Evolutionary conservation across 345 rosid species (phyloP).

Genomic region (Brassica incana): DNA sequence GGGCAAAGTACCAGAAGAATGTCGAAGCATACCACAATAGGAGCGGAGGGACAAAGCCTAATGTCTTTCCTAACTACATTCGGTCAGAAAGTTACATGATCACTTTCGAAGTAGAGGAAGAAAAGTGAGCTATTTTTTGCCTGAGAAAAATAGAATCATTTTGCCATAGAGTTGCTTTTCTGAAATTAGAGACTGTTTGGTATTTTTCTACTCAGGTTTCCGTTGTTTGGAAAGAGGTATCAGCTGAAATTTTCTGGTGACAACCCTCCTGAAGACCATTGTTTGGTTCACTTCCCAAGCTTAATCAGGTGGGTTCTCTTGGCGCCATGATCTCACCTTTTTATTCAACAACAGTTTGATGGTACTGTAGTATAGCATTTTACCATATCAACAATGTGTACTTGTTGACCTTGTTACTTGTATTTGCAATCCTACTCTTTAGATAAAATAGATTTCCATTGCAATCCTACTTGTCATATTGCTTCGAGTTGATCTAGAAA

Average conservation of each 20-base stretch:
- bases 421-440: background rate
- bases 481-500: background rate
- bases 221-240: conserved; percentile 89
- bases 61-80: conserved; percentile 88
- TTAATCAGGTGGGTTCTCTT: conserved; percentile 64
- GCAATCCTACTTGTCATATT: conserved; percentile 4
- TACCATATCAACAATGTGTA: conserved; percentile 1
- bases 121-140: conserved; percentile 55
- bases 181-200: conserved; percentile 15
- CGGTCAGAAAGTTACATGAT: conserved; percentile 92
- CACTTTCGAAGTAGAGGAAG: conserved; percentile 93
- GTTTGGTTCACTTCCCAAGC: conserved; percentile 98
- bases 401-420: background rate
- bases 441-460: background rate
- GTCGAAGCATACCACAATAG: conserved; percentile 95
- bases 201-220: conserved; percentile 60
- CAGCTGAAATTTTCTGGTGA: conserved; percentile 91
- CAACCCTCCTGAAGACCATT: conserved; percentile 66
- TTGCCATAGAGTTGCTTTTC: background rate
- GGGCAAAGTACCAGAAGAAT: conserved; percentile 99
- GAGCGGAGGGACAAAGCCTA: conserved; percentile 75
- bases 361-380: too few relatives aligned
- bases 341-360: background rate
- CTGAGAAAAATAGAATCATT: background rate
- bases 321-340: background rate